Evolutionary conservation across 139 green algal genomes (phyloP), one percentile per base, ranked within the genome.

Genomic region (Coelastrella sp.): DNA sequence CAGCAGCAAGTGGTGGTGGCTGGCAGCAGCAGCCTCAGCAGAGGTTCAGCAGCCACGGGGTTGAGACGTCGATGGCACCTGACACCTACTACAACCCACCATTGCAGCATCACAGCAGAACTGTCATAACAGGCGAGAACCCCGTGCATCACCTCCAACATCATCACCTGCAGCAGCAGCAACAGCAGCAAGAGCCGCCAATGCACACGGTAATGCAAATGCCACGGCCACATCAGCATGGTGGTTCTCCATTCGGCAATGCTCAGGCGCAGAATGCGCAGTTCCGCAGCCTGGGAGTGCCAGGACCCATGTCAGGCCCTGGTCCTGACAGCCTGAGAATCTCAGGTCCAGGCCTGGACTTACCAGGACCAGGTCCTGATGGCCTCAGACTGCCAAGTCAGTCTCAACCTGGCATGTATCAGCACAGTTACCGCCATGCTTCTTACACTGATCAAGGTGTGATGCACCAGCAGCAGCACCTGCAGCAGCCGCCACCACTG

Each of bases 381-480:
- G 77, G 54, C 3, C 11, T 14, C 32, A 7, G 14, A 19, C 79
- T 22, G 17, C 57, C 68, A 14, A 71, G 57, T 61, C 79, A 84
- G 79, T 1, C 32, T 47, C 32, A 47, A 47, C 32, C 32, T 47
- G 32, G 32, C 32, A 47, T 47, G 32, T 17, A 17, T 3, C 59
- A n/a, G 13, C 65, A 56, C 80, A 86, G 80, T 59, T 54, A 2
- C n/a, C n/a, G n/a, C 60, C 3, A n/a, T n/a, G 20, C 22, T 13
- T 3, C 80, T 56, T n/a, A 57, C 58, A 7, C 74, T 4, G 5
- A 58, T 16, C 8, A 8, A 58, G 11, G 11, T 23, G 17, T 20
- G 61, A 32, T 78, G 60, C 61, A 87, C 5, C 64, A 87, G 22
- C 80, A 87, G 81, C 80, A 86, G 81, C 64, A 87, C 23, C 81